Evolutionary conservation across 495 filamentous ascomycete genomes (phyloP), one percentile per base, ranked within the genome.

Genomic region (Aspergillus campestris): DNA sequence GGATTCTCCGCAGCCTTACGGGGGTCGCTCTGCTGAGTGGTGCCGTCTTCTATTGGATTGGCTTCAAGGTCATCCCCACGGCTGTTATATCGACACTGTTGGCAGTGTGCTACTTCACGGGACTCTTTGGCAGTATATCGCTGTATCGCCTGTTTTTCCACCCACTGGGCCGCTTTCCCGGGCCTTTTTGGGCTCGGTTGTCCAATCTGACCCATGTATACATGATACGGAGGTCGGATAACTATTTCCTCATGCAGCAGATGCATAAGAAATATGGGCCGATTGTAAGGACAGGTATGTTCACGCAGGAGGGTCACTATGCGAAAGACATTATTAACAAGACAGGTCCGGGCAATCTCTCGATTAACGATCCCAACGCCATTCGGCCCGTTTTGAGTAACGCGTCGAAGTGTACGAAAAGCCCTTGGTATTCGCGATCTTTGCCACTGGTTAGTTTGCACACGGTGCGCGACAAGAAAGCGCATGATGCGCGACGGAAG

Each of bases 261-360:
- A 54, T 72, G 10, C 72, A 75, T 44, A 28, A 62, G 31, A 60
- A 68, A 39, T 65, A 73, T 53, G 69, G 71, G 4, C 48, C 51
- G n/a, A 55, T 73, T 11, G 64, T 74, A 0, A 38, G 49, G 7
- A 64, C 62, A 44, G 61, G 61, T 2, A 57, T 57, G 8, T 54
- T 50, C 10, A 10, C 37, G 37, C 10, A 13, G 5, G 15, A 24
- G 18, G 18, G 18, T 24, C 18, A 24, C 2, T 24, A 24, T 1
- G 18, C 18, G 18, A 24, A 24, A 24, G n/a, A 24, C 2, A 24
- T 2, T 24, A 24, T 24, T 24, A 4, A 24, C 10, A 5, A 4
- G 27, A 8, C 11, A 39, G 37, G 37, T 1, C 37, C 37, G 11
- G 15, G 27, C n/a, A 61, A 66, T 7, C 47, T 68, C 11, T 66